These are phyloP conservation scores for Kuraishia borneana DNA, from an alignment of 805 yeast genomes.

Conservation along the genomic window DNA sequence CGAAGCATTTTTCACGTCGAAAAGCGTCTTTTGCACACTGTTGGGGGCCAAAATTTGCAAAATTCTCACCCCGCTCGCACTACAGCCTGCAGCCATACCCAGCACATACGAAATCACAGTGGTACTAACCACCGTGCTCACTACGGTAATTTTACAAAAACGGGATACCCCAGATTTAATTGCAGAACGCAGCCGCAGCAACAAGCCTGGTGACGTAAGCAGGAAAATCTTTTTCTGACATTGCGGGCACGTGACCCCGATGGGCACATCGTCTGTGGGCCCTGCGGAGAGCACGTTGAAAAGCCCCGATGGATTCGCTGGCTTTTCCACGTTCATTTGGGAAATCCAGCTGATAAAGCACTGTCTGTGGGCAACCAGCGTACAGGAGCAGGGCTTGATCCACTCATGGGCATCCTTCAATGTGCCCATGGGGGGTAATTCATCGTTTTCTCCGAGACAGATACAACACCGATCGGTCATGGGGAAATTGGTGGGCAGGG, in stretches of 20 bases:
- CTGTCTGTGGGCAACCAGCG: conserved; percentile 30
- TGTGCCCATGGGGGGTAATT: conserved; percentile 19
- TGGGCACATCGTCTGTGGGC: background rate
- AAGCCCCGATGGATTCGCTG: conserved; percentile 2
- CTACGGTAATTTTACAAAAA: conserved; percentile 9
- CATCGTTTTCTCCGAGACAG: conserved; percentile 18
- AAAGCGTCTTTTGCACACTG: conserved; percentile 17
- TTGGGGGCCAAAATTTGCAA: conserved; percentile 17
- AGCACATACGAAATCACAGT: conserved; percentile 12
- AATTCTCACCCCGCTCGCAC: conserved; percentile 18
- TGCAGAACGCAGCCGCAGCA: conserved; percentile 1
- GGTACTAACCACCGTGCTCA: conserved; percentile 9
- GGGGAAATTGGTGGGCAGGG: too few species aligned
- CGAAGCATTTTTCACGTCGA: conserved; percentile 11
- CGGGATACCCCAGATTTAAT: conserved; percentile 7
- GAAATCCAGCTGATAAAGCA: conserved; percentile 32
- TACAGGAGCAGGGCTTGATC: conserved; percentile 34
- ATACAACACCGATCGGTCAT: conserved; percentile 12
- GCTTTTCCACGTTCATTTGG: conserved; percentile 12
- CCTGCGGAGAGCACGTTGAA: background rate
- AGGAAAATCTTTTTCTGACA: conserved; percentile 20
- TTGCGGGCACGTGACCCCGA: conserved; percentile 23
- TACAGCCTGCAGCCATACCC: conserved; percentile 9
- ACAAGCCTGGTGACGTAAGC: conserved; percentile 6
- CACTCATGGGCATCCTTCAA: conserved; percentile 22